These are phyloP conservation scores for Eutrema japonicum DNA, from an alignment of 345 rosid species.

Conservation along the genomic window DNA sequence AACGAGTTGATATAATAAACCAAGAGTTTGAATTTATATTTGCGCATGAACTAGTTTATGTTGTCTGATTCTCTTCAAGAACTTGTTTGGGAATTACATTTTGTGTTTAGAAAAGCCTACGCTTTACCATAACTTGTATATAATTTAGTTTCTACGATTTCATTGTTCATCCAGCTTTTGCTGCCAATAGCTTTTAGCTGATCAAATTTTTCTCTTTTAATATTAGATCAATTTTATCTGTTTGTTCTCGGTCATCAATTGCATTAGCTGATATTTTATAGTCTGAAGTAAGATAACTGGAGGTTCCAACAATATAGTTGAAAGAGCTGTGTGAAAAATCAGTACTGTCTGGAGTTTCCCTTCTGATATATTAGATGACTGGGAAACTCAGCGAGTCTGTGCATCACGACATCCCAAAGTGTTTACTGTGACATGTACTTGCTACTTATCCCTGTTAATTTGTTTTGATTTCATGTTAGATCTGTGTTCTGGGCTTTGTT, in stretches of 20 bases:
- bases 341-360: not conserved
- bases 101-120: slow-evolving; percentile 12
- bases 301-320: not conserved
- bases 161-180: not conserved
- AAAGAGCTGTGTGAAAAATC: not conserved
- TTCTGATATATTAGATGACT: not conserved
- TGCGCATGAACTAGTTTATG: not conserved
- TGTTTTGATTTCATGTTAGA: slow-evolving; percentile 46
- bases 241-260: no score
- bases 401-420: not conserved
- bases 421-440: not conserved
- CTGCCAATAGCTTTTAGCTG: slow-evolving; percentile 3
- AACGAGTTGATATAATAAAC: not conserved
- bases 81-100: slow-evolving; percentile 12
- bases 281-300: not conserved
- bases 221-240: not conserved
- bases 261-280: not conserved
- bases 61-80: slow-evolving; percentile 2
- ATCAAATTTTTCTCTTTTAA: not conserved
- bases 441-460: slow-evolving; percentile 11
- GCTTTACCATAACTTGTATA: slow-evolving; percentile 1
- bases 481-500: slow-evolving; percentile 94
- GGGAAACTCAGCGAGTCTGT: not conserved
- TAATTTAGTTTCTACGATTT: not conserved
- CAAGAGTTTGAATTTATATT: not conserved